These are phyloP conservation scores for Debaryomyces coudertii DNA, from an alignment of 1,139 yeast genomes.

Conservation along the genomic window DNA sequence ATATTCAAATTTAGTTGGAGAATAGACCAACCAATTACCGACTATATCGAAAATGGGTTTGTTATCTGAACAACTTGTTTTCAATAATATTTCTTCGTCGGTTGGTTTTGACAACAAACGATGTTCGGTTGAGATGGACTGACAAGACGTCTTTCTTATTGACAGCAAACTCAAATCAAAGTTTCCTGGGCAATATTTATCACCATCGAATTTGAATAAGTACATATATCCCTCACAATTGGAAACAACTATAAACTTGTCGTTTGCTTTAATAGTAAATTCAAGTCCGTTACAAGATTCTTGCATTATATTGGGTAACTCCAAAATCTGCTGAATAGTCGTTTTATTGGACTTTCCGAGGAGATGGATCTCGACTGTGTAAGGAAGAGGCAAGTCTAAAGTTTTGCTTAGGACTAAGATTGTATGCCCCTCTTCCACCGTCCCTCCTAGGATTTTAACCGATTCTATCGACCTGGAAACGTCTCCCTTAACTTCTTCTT, in stretches of 20 bases:
- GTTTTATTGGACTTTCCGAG: background rate
- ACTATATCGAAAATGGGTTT: constrained; percentile 53
- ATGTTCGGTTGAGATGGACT: constrained; percentile 25
- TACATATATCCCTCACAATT: constrained; percentile 29
- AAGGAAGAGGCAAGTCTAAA: background rate
- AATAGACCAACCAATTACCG: constrained; percentile 56
- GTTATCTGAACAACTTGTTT: constrained; percentile 42
- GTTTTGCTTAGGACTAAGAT: constrained; percentile 1
- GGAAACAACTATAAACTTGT: constrained; percentile 26
- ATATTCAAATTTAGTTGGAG: constrained; percentile 43
- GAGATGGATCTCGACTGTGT: constrained; percentile 4
- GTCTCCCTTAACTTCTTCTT: background rate
- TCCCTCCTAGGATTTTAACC: background rate
- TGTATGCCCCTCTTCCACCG: constrained; percentile 3
- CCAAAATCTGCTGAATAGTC: constrained; percentile 4
- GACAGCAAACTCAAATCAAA: constrained; percentile 22
- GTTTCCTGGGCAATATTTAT: constrained; percentile 20
- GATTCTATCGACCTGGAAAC: constrained; percentile 3
- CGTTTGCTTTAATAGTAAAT: constrained; percentile 27
- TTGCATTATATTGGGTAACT: constrained; percentile 7
- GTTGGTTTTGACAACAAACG: constrained; percentile 18
- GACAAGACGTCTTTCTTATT: constrained; percentile 29
- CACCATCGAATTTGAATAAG: constrained; percentile 18
- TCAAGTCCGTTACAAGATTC: constrained; percentile 5
- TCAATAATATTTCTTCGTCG: constrained; percentile 29